Evolutionary conservation across 1,139 yeast species (phyloP).

Genomic region (Zygoascus hellenicus): DNA sequence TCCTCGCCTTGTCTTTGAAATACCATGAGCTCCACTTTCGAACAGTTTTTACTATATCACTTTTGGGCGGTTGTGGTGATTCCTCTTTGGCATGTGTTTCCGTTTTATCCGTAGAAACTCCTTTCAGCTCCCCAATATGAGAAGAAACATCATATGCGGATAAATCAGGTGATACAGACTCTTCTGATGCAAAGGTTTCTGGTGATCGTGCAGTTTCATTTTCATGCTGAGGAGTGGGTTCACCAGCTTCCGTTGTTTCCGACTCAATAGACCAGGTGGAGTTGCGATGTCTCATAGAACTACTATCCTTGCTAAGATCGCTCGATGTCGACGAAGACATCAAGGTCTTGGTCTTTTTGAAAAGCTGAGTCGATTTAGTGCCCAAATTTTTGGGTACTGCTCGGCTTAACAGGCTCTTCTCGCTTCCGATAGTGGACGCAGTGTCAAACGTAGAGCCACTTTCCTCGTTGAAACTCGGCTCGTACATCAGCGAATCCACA

Average conservation of each 20-base stretch:
- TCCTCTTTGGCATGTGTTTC: not conserved
- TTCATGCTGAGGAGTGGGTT: not conserved
- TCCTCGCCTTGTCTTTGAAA: constrained; percentile 23
- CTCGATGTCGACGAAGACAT: constrained; percentile 15
- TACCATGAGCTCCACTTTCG: constrained; percentile 31
- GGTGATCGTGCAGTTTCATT: constrained; percentile 1
- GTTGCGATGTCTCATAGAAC: not conserved
- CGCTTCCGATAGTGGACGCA: not conserved
- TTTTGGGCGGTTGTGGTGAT: constrained; percentile 4
- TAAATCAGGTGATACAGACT: not conserved
- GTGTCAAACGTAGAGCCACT: not conserved
- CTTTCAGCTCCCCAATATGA: constrained; percentile 10
- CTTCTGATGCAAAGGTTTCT: not conserved
- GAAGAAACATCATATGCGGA: constrained; percentile 11
- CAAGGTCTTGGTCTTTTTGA: constrained; percentile 7
- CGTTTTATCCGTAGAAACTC: not conserved
- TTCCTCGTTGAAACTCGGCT: not conserved
- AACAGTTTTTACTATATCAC: constrained; percentile 24
- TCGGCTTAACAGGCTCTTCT: not conserved
- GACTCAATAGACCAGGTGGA: not conserved
- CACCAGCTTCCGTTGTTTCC: not conserved
- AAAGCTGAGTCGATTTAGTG: not conserved
- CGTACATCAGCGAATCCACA: not conserved
- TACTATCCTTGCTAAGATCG: constrained; percentile 13
- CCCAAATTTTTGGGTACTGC: not conserved